phyloP scores from a whole-genome alignment of 441 rosid species.

The Gossypium laxum region DNA sequence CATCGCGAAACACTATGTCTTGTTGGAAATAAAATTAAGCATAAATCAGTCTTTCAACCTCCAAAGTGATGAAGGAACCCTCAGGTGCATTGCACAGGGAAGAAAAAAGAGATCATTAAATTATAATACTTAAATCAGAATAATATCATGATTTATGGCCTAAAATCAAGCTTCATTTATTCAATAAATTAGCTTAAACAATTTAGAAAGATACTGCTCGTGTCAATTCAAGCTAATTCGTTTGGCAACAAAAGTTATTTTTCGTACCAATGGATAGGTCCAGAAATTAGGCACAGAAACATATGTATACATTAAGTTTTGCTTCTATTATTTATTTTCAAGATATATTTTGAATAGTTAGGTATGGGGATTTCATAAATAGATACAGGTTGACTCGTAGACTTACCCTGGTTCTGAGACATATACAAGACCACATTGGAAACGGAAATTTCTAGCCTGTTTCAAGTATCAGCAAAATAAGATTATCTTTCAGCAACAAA shows the following conservation, averaged over 20 bases:
- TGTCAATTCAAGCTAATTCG: not conserved
- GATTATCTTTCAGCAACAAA: conserved; percentile 16
- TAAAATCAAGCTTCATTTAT: not conserved
- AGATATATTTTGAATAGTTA: not conserved
- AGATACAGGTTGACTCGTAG: conserved; percentile 14
- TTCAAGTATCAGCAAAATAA: conserved; percentile 14
- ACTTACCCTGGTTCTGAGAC: conserved; percentile 94
- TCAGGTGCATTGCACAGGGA: not conserved
- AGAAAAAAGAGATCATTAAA: not conserved
- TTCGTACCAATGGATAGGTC: not conserved
- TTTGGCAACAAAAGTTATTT: not conserved
- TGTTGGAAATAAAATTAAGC: not conserved
- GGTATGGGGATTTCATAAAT: conserved; percentile 6
- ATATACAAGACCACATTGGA: conserved; percentile 85
- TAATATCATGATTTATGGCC: not conserved
- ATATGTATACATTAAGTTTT: not conserved
- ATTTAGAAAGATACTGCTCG: not conserved
- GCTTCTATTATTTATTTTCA: not conserved
- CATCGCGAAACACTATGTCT: not conserved
- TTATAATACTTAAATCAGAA: not conserved
- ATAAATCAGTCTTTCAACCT: conserved; percentile 7
- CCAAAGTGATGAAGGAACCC: not conserved
- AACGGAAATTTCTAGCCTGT: conserved; percentile 95
- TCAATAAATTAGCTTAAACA: not conserved
- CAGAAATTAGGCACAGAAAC: not conserved